Evolutionary conservation across 441 rosid species (phyloP).

Genomic region (Populus hybrid): DNA sequence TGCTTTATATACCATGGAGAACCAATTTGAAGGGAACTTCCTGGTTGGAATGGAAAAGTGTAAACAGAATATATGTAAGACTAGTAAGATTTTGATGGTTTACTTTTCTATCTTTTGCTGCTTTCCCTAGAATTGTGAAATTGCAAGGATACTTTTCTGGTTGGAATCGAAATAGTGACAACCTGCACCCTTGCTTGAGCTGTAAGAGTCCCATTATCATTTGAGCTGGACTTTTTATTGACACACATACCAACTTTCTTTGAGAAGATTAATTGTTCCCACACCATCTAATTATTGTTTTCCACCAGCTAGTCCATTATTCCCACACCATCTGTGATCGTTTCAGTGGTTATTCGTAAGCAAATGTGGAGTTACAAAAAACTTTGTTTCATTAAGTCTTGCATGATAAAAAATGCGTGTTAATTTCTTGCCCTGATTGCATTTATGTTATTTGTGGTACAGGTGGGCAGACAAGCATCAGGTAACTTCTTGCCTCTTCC

Average conservation of each 20-base stretch:
- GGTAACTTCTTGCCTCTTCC: constrained; percentile 32
- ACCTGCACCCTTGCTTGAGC: too few species aligned
- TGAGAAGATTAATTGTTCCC: not conserved
- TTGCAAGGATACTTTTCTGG: too few species aligned
- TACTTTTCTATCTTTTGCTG: too few species aligned
- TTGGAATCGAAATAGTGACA: too few species aligned
- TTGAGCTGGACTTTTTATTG: not conserved
- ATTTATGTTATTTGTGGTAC: constrained; percentile 20
- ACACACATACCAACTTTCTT: not conserved
- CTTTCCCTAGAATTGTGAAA: too few species aligned
- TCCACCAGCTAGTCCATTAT: not conserved
- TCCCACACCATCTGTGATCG: not conserved
- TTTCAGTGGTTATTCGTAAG: not conserved
- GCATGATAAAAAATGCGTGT: not conserved
- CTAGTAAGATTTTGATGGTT: too few species aligned
- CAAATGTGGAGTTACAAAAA: not conserved
- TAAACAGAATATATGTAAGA: too few species aligned
- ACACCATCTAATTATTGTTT: not conserved
- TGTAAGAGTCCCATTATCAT: not conserved
- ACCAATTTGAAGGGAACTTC: too few species aligned
- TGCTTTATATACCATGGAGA: too few species aligned
- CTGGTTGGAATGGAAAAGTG: too few species aligned
- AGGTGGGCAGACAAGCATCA: constrained; percentile 81
- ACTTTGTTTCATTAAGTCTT: not conserved
- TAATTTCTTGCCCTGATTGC: not conserved